Percentiles rank a stretch among this genome's conserved stretches.
Evolutionary conservation across 371 early-diverging fungal genomes (phyloP).

Genomic region (Mucor velutinosus): DNA sequence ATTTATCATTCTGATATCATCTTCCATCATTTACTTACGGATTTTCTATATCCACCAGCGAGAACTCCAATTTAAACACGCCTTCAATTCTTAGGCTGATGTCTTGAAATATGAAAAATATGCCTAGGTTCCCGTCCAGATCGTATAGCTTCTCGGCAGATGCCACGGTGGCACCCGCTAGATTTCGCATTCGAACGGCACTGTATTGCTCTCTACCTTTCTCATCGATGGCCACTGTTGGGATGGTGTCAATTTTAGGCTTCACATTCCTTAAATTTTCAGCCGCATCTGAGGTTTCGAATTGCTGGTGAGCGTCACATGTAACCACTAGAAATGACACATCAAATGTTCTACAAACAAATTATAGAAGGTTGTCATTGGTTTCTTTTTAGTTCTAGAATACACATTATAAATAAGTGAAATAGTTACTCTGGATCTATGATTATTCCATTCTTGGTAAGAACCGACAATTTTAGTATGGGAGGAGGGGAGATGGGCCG

Average conservation of each 20-base stretch:
- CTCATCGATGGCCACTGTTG: background rate
- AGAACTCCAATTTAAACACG: slow-evolving; percentile 62
- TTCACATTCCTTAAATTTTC: slow-evolving; percentile 17
- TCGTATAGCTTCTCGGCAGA: slow-evolving; percentile 68
- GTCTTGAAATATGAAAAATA: slow-evolving; percentile 79
- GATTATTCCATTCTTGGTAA: slow-evolving; percentile 27
- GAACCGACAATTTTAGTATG: slow-evolving; percentile 45
- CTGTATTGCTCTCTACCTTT: slow-evolving; percentile 23
- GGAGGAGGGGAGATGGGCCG: slow-evolving; percentile 63
- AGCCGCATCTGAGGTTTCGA: slow-evolving; percentile 47
- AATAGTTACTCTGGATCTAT: slow-evolving; percentile 40
- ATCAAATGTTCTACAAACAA: slow-evolving; percentile 49
- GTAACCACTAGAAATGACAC: slow-evolving; percentile 60
- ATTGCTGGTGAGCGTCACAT: slow-evolving; percentile 62
- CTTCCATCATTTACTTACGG: slow-evolving; percentile 34
- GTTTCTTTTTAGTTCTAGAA: background rate
- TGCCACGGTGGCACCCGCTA: slow-evolving; percentile 74
- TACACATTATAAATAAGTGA: background rate
- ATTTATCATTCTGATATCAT: background rate
- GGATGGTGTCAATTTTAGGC: slow-evolving; percentile 15
- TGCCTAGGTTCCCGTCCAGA: slow-evolving; percentile 64
- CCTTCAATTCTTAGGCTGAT: slow-evolving; percentile 72
- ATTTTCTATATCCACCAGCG: slow-evolving; percentile 47
- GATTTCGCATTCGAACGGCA: slow-evolving; percentile 51
- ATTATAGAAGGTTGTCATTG: background rate